Evolutionary conservation across 371 early-diverging fungal genomes (phyloP).

Genomic region (Mucor indicus): DNA sequence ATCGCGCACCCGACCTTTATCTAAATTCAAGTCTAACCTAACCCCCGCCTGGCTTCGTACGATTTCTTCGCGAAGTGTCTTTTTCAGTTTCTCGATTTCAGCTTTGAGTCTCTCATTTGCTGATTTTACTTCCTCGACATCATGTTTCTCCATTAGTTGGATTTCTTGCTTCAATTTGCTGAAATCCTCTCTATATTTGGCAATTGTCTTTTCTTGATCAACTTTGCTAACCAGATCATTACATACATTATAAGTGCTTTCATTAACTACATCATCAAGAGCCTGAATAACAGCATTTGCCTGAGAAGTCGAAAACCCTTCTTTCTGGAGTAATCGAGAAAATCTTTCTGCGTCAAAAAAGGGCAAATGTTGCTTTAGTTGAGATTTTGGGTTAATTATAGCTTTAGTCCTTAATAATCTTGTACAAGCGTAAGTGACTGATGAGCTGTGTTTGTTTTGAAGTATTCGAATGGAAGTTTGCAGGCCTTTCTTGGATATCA

Average conservation of each 20-base stretch:
- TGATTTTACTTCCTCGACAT: slow-evolving; percentile 80
- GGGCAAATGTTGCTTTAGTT: slow-evolving; percentile 26
- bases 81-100: slow-evolving; percentile 83
- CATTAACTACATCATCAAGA: slow-evolving; percentile 72
- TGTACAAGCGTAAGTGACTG: no score
- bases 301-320: slow-evolving; percentile 74
- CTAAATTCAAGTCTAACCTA: slow-evolving; percentile 84
- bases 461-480: no score
- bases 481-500: no score
- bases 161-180: slow-evolving; percentile 84
- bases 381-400: neutral
- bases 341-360: slow-evolving; percentile 78
- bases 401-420: slow-evolving; percentile 22
- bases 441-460: no score
- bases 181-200: slow-evolving; percentile 86
- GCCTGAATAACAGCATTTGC: slow-evolving; percentile 78
- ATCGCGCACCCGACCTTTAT: slow-evolving; percentile 88
- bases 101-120: slow-evolving; percentile 78
- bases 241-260: slow-evolving; percentile 71
- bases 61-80: slow-evolving; percentile 81
- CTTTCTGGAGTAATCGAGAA: slow-evolving; percentile 67
- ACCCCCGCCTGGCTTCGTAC: slow-evolving; percentile 86
- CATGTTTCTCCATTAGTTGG: slow-evolving; percentile 84
- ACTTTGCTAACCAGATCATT: slow-evolving; percentile 72
- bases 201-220: slow-evolving; percentile 83